These are phyloP conservation scores for Laburnicola sp. DNA, from an alignment of 2,329 filamentous ascomycete genomes.

Conservation along the genomic window DNA sequence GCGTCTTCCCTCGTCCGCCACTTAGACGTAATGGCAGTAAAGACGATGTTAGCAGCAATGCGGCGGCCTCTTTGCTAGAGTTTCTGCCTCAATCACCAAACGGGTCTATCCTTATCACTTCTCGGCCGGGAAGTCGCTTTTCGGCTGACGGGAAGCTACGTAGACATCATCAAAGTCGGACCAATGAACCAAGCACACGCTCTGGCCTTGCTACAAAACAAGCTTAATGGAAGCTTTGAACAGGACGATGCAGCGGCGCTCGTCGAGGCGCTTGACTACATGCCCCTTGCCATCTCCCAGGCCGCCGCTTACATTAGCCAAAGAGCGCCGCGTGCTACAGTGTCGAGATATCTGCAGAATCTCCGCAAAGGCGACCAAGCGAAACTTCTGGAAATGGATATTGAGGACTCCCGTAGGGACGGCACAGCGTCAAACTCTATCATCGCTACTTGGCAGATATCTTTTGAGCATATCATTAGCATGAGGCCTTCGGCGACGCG, in stretches of 20 bases:
- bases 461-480: conserved; percentile 41
- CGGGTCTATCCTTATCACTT: conserved; percentile 17
- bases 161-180: conserved; percentile 13
- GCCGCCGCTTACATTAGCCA: conserved; percentile 34
- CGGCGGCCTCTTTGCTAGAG: conserved; percentile 8
- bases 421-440: conserved; percentile 26
- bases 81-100: conserved; percentile 22
- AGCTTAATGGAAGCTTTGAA: neutral
- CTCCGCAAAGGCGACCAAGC: conserved; percentile 9
- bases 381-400: conserved; percentile 8
- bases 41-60: conserved; percentile 1
- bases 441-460: conserved; percentile 43
- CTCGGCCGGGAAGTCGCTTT: conserved; percentile 13
- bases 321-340: conserved; percentile 8
- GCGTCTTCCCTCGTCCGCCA: conserved; percentile 8
- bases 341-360: conserved; percentile 41
- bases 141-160: conserved; percentile 10
- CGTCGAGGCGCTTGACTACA: conserved; percentile 13
- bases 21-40: neutral
- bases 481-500: conserved; percentile 41
- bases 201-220: conserved; percentile 14
- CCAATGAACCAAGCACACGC: conserved; percentile 15
- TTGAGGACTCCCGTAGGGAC: conserved; percentile 16
- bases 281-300: conserved; percentile 25
- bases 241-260: conserved; percentile 4